Base-by-base conservation (phyloP, 352 stramenopile species). In the Phytophthora pistaciae region DNA sequence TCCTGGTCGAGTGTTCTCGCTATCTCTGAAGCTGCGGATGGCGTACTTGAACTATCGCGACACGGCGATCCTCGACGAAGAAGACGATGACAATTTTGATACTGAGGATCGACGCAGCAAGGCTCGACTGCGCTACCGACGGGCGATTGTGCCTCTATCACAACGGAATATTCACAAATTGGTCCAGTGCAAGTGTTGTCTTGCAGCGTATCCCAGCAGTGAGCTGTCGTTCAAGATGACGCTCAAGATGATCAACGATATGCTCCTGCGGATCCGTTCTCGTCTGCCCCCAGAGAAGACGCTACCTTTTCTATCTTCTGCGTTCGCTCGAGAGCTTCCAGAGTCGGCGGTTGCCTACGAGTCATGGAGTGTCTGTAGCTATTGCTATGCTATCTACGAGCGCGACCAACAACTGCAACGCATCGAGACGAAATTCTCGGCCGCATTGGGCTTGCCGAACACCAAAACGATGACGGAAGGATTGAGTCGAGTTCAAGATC, bases 171-270 rank as follows among this genome's bases (percentile, higher is more conserved):
- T 94, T 7, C 80, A 80, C 58, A 94, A 92, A 48, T 77, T 94
- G 4, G 64, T 84, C 4, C 87, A 91, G 63, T 96, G 88, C 75
- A 96, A 96, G 49, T 93, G 88, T 64, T 96, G 88, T 61, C 73
- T 91, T 18, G 84, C 84, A 11, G 77, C 81, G 31, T 92, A 96
- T 66, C 83, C 84, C 1, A 92, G 87, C 44, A 74, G 64, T n/a
- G 88, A 96, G 60, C 71, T 96, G 8, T 82, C 85, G 14, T 96
- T 91, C 83, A 96, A 94, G 59, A 96, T 96, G 88, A 96, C 88
- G 31, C 70, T 93, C 56, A 93, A 94, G 63, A 96, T 96, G 88
- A 94, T 96, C 52, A 89, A 84, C 61, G 88, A 96, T 53, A 96
- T 87, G 78, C 83, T 94, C 0, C 50, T 88, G 10, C 81, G 88